Evolutionary conservation across 192 early-diverging fungal species (phyloP), one percentile per base, ranked within the genome.

Genomic region (Podila minutissima): DNA sequence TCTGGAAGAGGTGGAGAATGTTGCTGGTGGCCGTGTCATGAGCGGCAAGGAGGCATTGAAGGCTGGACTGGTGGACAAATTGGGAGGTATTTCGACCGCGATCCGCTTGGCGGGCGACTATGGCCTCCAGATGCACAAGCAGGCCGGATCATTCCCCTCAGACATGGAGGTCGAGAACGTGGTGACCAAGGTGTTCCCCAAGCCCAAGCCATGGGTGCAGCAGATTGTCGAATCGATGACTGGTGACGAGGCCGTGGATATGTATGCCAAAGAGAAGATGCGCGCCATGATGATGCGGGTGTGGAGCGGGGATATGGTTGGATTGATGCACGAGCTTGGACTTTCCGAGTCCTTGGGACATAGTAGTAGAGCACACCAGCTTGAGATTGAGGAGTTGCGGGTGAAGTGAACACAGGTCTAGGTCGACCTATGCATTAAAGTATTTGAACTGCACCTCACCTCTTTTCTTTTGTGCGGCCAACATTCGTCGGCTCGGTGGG

Each of bases 21-120:
- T 92, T 31, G 91, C 92, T 2, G 87, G 88, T 7, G 93, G 93
- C 15, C 85, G 86, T 32, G 85, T 94, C 31, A 93, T 86, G 75
- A 92, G 84, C 12, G 93, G 92, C 12, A 66, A 55, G 19, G 84
- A 92, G 61, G 93, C 92, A 12, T 59, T 75, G 33, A 74, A 74
- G 17, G 77, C 82, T 60, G 91, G 91, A 0, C 84, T 94, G 38
- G 87, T 93, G 4, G 93, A 94, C 64, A 83, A 90, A 50, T 35
- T 91, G 38, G 92, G 92, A 32, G 83, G 88, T 26, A 69, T 87
- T 38, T 85, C 76, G 4, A 58, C 70, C 5, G 88, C 91, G 5
- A 63, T 89, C n/a, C 75, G 85, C 17, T 29, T 86, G 15, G 88
- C 85, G 0, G 72, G 69, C 15, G 68, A 76, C 51, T 67, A 68